Base-by-base conservation (phyloP, 108 stramenopile genomes). In the Cyclotella cryptica region DNA sequence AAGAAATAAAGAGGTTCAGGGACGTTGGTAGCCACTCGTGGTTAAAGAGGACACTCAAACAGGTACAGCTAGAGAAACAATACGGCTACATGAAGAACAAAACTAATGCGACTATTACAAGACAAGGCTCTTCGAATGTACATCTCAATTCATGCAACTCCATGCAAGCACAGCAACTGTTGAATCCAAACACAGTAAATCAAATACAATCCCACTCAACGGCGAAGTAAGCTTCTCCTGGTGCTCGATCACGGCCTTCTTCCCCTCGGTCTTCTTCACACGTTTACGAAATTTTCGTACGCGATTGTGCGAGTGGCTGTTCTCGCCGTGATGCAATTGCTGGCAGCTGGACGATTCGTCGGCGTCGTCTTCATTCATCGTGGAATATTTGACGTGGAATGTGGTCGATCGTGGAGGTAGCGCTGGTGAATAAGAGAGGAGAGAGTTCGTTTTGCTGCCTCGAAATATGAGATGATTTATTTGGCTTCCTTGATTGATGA, bases 271-370 rank as follows among this genome's bases (percentile, higher is more conserved):
- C 60, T 61, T 61, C 14, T 61, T 61, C 13, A 61, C 60, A 12
- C 60, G 60, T 21, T 61, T 61, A 2, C 60, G 60, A 61, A 61
- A 61, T 21, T 61, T 61, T 61, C 60, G 60, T 1, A 61, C 60
- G 30, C 60, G 60, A 61, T 35, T 29, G 30, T 35, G 35, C 35
- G 6, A 35, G 6, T 29, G 60, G 30, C 35, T 39, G 29, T 61
- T 61, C 30, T 15, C 60, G 0, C 60, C 60, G 60, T 61, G 60
- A 39, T 61, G 60, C 12, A 61, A 6, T 61, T 61, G 30, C 30
- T 61, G 60, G 11, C 30, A 35, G 6, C 35, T 30, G 15, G 60
- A 61, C 11, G 60, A 61, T 61, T 61, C 60, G 60, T 61, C 60
- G 29, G 60, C 60, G 60, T 61, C 60, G 29, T 61, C 60, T 61